phyloP scores from a whole-genome alignment of 768 basidiomycete species.

The Phanerochaete carnosa region DNA sequence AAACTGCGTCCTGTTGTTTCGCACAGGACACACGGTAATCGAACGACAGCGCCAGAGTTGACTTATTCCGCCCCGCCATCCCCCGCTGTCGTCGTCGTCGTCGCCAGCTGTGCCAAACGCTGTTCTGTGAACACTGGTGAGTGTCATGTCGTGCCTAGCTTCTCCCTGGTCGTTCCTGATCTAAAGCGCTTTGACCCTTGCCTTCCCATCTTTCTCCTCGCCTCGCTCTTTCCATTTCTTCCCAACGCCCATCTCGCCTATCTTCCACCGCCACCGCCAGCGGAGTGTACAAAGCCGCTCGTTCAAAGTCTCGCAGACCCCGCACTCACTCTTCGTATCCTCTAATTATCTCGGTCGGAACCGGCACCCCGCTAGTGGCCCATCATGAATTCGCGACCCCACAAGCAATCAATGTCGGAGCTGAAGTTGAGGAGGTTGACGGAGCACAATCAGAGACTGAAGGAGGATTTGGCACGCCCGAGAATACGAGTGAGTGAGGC shows the following conservation, averaged over 20 bases:
- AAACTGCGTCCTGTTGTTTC: conserved; percentile 5
- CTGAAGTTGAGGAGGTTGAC: conserved; percentile 91
- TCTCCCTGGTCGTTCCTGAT: conserved; percentile 6
- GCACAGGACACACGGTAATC: conserved; percentile 1
- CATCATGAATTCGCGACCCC: conserved; percentile 70
- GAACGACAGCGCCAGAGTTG: neutral
- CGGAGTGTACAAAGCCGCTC: conserved; percentile 1
- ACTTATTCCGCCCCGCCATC: neutral
- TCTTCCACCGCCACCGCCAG: neutral
- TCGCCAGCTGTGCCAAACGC: neutral
- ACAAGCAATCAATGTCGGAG: conserved; percentile 97
- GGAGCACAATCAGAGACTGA: conserved; percentile 89
- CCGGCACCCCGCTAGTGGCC: conserved; percentile 3
- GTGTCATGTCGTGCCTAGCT: conserved; percentile 5
- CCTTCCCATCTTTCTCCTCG: neutral
- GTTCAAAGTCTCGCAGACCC: neutral
- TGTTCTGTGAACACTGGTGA: neutral
- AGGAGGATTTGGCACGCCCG: conserved; percentile 88
- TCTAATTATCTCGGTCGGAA: neutral
- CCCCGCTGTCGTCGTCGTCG: neutral
- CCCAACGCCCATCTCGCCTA: neutral
- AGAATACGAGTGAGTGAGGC: conserved; percentile 91
- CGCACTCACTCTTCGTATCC: conserved; percentile 2
- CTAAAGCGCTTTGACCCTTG: neutral
- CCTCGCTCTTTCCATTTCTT: neutral